These are phyloP conservation scores for Anthracocystis panici-leucophaei DNA, from an alignment of 1,284 basidiomycete genomes.

Conservation along the genomic window DNA sequence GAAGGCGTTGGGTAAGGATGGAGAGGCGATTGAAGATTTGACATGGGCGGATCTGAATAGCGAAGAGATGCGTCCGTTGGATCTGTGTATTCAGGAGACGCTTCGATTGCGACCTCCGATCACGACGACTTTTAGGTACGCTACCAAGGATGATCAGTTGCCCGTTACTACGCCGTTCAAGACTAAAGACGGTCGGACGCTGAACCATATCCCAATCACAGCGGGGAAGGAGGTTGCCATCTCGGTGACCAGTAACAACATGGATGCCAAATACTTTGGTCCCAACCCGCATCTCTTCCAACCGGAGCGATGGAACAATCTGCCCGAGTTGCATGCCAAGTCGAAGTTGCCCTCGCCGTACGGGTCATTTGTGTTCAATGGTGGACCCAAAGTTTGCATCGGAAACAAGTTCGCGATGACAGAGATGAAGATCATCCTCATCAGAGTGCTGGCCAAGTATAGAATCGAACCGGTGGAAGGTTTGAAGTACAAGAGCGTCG, in stretches of 20 bases:
- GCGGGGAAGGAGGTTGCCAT: constrained; percentile 41
- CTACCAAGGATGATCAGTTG: constrained; percentile 57
- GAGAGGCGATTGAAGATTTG: constrained; percentile 41
- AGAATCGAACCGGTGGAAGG: constrained; percentile 42
- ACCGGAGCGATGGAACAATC: constrained; percentile 62
- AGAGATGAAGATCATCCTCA: constrained; percentile 54
- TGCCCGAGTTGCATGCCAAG: constrained; percentile 33
- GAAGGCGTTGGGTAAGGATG: constrained; percentile 41
- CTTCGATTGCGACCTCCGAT: constrained; percentile 58
- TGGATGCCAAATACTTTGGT: constrained; percentile 55
- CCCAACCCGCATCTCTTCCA: constrained; percentile 55
- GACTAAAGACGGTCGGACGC: constrained; percentile 56
- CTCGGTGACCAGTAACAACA: constrained; percentile 51
- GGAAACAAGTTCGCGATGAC: constrained; percentile 61
- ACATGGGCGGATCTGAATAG: constrained; percentile 52
- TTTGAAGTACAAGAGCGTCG: constrained; percentile 48
- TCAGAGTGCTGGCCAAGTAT: constrained; percentile 39
- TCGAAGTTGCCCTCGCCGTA: constrained; percentile 52
- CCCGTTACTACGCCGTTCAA: constrained; percentile 55
- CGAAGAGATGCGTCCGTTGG: constrained; percentile 57
- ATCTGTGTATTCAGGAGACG: constrained; percentile 59
- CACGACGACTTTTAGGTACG: constrained; percentile 55
- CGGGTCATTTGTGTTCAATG: constrained; percentile 54
- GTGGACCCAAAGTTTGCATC: constrained; percentile 63
- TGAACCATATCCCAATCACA: constrained; percentile 52